Percentiles rank a stretch among this genome's conserved stretches.
Conservation (phyloP, 2,329 filamentous ascomycete genomes). For the Chaetomium globosum region DNA sequence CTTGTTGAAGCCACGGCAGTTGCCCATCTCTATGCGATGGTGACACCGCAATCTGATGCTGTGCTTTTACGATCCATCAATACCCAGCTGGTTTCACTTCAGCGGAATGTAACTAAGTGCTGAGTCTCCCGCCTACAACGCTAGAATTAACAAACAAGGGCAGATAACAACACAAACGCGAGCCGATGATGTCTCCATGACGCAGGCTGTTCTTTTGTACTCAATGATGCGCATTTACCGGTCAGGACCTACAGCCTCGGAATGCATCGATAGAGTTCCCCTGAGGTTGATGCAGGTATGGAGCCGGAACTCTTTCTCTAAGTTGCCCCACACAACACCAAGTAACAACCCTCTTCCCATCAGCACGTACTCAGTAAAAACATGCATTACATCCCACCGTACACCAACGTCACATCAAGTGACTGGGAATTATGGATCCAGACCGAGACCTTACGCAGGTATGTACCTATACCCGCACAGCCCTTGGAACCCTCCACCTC, state of each 20-base stretch:
- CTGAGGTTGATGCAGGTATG: constrained; percentile 8
- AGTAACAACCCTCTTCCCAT: background rate
- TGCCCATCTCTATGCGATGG: background rate
- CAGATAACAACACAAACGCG: background rate
- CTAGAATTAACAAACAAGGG: background rate
- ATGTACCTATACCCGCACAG: background rate
- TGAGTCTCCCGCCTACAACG: background rate
- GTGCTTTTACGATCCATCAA: constrained; percentile 3
- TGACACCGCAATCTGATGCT: background rate
- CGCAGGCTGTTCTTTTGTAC: background rate
- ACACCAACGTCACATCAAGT: background rate
- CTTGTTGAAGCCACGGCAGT: background rate
- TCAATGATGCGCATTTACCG: constrained; percentile 3
- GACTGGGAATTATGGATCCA: constrained; percentile 3
- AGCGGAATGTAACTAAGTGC: background rate
- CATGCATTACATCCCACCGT: background rate
- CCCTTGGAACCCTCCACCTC: no score
- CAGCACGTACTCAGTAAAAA: constrained; percentile 11
- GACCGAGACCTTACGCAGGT: constrained; percentile 7
- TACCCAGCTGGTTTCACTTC: background rate
- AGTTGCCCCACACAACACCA: background rate
- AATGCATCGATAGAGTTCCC: background rate
- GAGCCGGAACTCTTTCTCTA: no score
- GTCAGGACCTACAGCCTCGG: background rate
- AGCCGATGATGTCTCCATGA: background rate